These are phyloP conservation scores for Rachicladosporium sp. DNA, from an alignment of 2,329 filamentous ascomycete species.

Conservation along the genomic window DNA sequence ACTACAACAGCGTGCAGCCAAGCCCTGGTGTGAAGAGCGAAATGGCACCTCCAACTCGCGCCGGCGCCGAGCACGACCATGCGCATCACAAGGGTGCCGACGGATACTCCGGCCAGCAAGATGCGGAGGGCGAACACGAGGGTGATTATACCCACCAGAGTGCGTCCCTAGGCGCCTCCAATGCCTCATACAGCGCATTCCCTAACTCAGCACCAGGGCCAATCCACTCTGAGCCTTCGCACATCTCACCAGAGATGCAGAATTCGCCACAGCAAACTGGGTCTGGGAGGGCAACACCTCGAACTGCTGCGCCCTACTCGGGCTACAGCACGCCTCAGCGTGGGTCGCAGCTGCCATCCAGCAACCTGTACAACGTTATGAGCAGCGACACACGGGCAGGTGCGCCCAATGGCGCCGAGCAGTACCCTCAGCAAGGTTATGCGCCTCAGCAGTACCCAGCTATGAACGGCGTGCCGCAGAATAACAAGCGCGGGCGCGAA, in stretches of 20 bases:
- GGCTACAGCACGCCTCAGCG: slow-evolving; percentile 70
- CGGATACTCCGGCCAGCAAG: slow-evolving; percentile 41
- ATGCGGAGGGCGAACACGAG: slow-evolving; percentile 32
- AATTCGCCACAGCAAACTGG: slow-evolving; percentile 72
- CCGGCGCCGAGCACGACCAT: slow-evolving; percentile 48
- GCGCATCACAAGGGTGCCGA: slow-evolving; percentile 53
- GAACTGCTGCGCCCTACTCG: slow-evolving; percentile 57
- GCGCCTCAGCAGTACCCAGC: slow-evolving; percentile 35
- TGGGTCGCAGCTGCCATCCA: slow-evolving; percentile 51
- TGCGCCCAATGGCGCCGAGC: slow-evolving; percentile 37
- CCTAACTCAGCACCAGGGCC: slow-evolving; percentile 49
- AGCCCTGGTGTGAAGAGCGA: slow-evolving; percentile 67
- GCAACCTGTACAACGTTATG: slow-evolving; percentile 81
- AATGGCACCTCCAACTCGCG: slow-evolving; percentile 64
- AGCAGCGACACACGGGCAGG: slow-evolving; percentile 51
- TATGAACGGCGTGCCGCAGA: slow-evolving; percentile 51
- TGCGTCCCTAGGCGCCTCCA: slow-evolving; percentile 57
- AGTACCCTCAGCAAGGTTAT: slow-evolving; percentile 59
- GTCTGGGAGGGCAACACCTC: slow-evolving; percentile 74
- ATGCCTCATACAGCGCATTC: slow-evolving; percentile 65
- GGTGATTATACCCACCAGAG: slow-evolving; percentile 78
- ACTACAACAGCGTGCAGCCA: slow-evolving; percentile 47
- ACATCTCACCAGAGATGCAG: slow-evolving; percentile 71
- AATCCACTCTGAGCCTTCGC: slow-evolving; percentile 59
- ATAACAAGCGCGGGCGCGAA: slow-evolving; percentile 51